Evolutionary conservation across 2,329 filamentous ascomycete species (phyloP).

Genomic region (Cladosporium austrohemisphaericum): DNA sequence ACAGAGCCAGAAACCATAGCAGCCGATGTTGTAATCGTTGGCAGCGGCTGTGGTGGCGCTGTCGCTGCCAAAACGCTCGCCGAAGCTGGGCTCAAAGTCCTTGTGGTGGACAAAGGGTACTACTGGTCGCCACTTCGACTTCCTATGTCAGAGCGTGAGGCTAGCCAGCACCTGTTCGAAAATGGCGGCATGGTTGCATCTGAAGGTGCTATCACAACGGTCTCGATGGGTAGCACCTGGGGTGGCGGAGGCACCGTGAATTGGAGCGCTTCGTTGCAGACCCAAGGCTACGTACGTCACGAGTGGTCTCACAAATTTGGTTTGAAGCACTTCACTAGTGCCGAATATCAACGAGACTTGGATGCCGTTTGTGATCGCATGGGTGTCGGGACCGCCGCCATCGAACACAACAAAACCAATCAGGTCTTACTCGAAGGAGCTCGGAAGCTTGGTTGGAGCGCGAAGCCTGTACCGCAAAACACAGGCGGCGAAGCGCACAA

Average conservation of each 20-base stretch:
- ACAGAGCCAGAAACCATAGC: constrained; percentile 57
- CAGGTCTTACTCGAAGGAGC: constrained; percentile 69
- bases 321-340: constrained; percentile 68
- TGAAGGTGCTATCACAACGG: constrained; percentile 48
- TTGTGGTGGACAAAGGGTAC: constrained; percentile 81
- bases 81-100: constrained; percentile 68
- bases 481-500: constrained; percentile 69
- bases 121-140: constrained; percentile 69
- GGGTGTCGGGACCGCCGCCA: constrained; percentile 64
- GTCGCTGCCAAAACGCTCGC: constrained; percentile 78
- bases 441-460: constrained; percentile 67
- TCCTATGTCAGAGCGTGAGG: constrained; percentile 67
- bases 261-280: constrained; percentile 67
- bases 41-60: constrained; percentile 80
- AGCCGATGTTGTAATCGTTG: constrained; percentile 79
- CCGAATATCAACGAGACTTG: constrained; percentile 71
- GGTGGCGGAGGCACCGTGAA: constrained; percentile 87
- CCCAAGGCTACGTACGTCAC: constrained; percentile 70
- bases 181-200: constrained; percentile 58
- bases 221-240: constrained; percentile 70
- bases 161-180: constrained; percentile 63
- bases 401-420: constrained; percentile 72
- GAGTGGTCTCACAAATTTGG: constrained; percentile 71
- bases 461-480: constrained; percentile 72
- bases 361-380: constrained; percentile 76